Evolutionary conservation across 1,284 basidiomycete genomes (phyloP).

Genomic region (Irpex sp.): DNA sequence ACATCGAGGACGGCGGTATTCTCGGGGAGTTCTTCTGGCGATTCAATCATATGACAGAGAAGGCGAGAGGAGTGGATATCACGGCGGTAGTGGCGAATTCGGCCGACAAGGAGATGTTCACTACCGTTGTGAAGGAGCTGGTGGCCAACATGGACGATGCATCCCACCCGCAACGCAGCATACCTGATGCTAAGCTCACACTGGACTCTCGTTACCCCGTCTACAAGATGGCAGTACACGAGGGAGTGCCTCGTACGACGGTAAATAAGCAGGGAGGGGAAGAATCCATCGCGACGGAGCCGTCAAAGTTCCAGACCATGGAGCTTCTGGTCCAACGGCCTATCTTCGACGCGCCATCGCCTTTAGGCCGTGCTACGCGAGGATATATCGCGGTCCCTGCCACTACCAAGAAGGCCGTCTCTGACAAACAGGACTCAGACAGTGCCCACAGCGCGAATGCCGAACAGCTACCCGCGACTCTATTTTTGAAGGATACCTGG

Average conservation of each 20-base stretch:
- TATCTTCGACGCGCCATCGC: not conserved
- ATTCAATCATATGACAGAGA: not conserved
- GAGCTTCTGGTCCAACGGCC: conserved; percentile 1
- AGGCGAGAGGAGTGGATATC: not conserved
- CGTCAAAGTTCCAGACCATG: not conserved
- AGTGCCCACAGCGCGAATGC: no score
- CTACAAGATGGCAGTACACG: not conserved
- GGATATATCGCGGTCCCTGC: conserved; percentile 1
- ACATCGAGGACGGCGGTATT: not conserved
- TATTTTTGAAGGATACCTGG: conserved; percentile 7
- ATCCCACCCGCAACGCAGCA: not conserved
- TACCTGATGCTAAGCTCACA: not conserved
- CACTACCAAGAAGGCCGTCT: no score
- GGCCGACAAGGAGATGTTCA: not conserved
- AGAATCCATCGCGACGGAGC: not conserved
- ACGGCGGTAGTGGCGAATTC: not conserved
- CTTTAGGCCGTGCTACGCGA: not conserved
- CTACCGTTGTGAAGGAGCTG: not conserved
- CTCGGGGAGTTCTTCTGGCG: conserved; percentile 6
- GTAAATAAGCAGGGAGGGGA: not conserved
- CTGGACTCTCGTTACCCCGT: not conserved
- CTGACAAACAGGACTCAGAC: not conserved
- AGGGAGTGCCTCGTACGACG: not conserved
- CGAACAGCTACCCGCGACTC: not conserved
- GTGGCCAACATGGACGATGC: not conserved